Evolutionary conservation across 768 basidiomycete species (phyloP).

Genomic region (Suillus bovinus): DNA sequence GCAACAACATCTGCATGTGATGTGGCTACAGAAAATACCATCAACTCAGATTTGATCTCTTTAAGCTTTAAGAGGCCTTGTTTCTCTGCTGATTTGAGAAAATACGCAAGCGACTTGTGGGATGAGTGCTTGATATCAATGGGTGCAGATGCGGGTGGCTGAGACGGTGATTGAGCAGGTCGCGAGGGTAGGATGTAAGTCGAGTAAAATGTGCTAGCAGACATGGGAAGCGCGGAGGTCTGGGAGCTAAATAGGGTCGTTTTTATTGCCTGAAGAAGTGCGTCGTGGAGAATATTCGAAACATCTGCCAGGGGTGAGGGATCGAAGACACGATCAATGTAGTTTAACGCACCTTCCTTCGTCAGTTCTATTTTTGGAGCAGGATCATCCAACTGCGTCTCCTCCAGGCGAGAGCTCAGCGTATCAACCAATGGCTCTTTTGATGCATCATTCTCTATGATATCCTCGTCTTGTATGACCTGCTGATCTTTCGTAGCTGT

Average conservation of each 20-base stretch:
- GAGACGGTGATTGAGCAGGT: conserved; percentile 48
- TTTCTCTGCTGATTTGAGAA: conserved; percentile 80
- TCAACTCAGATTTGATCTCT: conserved; percentile 51
- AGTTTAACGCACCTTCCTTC: conserved; percentile 3
- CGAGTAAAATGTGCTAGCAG: conserved; percentile 75
- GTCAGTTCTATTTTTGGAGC: neutral
- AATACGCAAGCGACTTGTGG: conserved; percentile 78
- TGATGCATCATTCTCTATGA: neutral
- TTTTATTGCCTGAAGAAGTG: conserved; percentile 67
- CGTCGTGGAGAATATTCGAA: conserved; percentile 52
- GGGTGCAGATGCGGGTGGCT: conserved; percentile 37
- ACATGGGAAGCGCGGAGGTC: conserved; percentile 65
- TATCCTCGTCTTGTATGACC: conserved; percentile 9
- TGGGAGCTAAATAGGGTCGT: conserved; percentile 49
- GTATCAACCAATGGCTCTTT: neutral
- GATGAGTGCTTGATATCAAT: conserved; percentile 79
- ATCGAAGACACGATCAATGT: neutral
- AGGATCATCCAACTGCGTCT: conserved; percentile 35
- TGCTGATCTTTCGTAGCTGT: conserved; percentile 27
- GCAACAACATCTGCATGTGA: conserved; percentile 55
- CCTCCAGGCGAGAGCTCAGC: neutral
- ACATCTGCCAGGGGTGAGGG: neutral
- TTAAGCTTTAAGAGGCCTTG: conserved; percentile 72
- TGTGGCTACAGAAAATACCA: conserved; percentile 54
- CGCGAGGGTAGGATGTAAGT: conserved; percentile 76